These are phyloP conservation scores for Chlamydomonas sp. DNA, from an alignment of 139 green algal species.

Conservation along the genomic window DNA sequence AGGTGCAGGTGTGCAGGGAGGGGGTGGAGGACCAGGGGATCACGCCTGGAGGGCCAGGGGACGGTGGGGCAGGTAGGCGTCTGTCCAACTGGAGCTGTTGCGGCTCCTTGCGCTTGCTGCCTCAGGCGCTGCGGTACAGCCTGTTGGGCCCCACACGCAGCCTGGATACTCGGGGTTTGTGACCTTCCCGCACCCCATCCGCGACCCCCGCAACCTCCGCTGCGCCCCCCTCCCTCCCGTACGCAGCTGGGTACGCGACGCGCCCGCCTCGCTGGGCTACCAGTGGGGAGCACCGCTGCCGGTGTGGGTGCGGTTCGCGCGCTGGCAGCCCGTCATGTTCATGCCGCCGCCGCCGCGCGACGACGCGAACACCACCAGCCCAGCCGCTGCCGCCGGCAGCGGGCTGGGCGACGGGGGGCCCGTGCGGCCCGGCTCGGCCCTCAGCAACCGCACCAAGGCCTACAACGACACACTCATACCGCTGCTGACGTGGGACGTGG, in stretches of 20 bases:
- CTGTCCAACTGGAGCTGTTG: background rate
- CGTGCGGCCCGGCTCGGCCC: too few relatives aligned
- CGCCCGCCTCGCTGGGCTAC: background rate
- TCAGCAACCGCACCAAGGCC: background rate
- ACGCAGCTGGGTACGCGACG: conserved; percentile 6
- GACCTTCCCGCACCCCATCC: background rate
- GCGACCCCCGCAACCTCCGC: background rate
- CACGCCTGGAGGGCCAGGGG: too few relatives aligned
- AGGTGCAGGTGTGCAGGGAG: too few relatives aligned
- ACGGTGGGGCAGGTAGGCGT: background rate
- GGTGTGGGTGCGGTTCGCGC: background rate
- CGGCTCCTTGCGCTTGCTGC: too few relatives aligned
- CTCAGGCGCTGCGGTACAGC: too few relatives aligned
- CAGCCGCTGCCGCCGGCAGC: too few relatives aligned
- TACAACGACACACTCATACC: background rate
- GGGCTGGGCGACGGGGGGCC: too few relatives aligned
- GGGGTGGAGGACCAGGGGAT: background rate
- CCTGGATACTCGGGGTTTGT: too few relatives aligned
- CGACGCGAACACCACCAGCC: background rate
- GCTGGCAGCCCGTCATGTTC: background rate
- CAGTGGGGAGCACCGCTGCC: conserved; percentile 15
- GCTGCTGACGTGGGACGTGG: background rate
- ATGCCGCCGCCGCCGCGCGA: conserved; percentile 2
- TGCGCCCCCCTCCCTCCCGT: background rate
- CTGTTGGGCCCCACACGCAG: too few relatives aligned